These are phyloP conservation scores for Dillenia turbinata DNA, from an alignment of 164 flowering plant species.

Conservation along the genomic window DNA sequence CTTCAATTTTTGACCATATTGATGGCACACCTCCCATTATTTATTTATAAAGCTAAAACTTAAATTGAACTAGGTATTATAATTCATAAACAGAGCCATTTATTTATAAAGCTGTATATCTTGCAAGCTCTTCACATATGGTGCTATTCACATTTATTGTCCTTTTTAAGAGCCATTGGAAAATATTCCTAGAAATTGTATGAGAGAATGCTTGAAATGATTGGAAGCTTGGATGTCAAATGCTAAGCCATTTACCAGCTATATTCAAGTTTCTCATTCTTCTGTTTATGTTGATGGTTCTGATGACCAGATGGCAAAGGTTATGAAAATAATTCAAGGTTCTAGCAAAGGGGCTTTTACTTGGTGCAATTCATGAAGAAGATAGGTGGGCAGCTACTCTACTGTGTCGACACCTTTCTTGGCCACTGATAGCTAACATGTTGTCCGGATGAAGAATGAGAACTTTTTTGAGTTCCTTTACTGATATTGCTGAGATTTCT, in stretches of 20 bases:
- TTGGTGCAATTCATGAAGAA: conserved; percentile 70
- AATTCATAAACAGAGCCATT: too few species aligned
- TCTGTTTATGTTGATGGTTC: conserved; percentile 13
- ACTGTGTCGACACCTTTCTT: conserved; percentile 64
- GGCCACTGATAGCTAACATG: conserved; percentile 91
- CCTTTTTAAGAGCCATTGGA: conserved; percentile 87
- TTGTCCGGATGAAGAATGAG: conserved; percentile 84
- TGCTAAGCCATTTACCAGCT: conserved; percentile 63
- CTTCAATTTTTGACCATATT: too few species aligned
- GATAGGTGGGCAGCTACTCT: conserved; percentile 87
- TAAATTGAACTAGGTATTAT: too few species aligned
- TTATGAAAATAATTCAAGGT: conserved; percentile 45
- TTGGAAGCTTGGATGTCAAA: conserved; percentile 66
- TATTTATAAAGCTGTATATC: conserved; percentile 76
- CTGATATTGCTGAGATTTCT: conserved; percentile 37
- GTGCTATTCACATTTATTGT: conserved; percentile 91
- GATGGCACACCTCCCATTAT: too few species aligned
- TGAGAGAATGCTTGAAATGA: conserved; percentile 54
- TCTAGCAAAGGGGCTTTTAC: conserved; percentile 61
- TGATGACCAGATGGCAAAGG: conserved; percentile 34
- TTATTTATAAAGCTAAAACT: too few species aligned
- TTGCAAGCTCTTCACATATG: conserved; percentile 60
- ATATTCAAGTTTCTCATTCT: conserved; percentile 38
- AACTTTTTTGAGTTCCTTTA: conserved; percentile 36
- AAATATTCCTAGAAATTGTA: conserved; percentile 51